A percentile compares a stretch with the other conserved stretches of the same genome.
Conservation (phyloP, 345 rosid genomes). For the Euphorbia lathyris region DNA sequence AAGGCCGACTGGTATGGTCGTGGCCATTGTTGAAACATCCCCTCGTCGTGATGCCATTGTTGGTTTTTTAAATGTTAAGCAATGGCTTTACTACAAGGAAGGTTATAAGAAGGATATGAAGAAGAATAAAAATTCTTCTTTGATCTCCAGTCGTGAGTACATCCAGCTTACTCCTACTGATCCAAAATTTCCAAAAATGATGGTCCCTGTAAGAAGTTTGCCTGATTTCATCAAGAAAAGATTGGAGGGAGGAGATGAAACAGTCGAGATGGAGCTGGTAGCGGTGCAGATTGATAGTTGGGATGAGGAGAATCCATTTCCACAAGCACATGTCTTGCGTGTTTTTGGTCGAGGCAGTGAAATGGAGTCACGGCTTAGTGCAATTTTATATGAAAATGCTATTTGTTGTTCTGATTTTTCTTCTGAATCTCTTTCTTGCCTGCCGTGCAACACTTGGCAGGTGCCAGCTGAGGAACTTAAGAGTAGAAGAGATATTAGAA, state of each 20-base stretch:
- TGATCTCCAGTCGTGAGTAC: constrained; percentile 39
- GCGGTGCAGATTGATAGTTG: constrained; percentile 66
- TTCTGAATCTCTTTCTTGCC: constrained; percentile 49
- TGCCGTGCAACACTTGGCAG: constrained; percentile 72
- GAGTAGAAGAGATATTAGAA: constrained; percentile 66
- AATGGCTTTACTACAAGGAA: constrained; percentile 48
- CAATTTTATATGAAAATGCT: constrained; percentile 69
- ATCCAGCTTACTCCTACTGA: constrained; percentile 61
- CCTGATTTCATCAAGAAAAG: constrained; percentile 65
- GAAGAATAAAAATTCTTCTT: constrained; percentile 32
- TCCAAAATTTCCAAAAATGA: constrained; percentile 69
- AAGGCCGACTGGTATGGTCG: constrained; percentile 83
- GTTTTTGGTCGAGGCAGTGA: constrained; percentile 72
- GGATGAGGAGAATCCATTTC: constrained; percentile 62
- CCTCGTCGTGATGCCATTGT: constrained; percentile 56
- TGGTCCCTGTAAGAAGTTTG: constrained; percentile 45
- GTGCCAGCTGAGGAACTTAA: constrained; percentile 58
- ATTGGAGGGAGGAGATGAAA: constrained; percentile 54
- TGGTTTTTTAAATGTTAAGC: constrained; percentile 72
- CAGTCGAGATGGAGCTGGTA: constrained; percentile 68
- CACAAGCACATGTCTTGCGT: constrained; percentile 48
- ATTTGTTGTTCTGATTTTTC: constrained; percentile 62
- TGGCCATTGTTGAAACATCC: constrained; percentile 64
- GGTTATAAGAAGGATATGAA: constrained; percentile 33
- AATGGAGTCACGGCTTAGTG: constrained; percentile 58